A percentile compares a stretch with the other conserved stretches of the same genome.
These are phyloP conservation scores for Acer negundo DNA, from an alignment of 345 rosid species.

Conservation along the genomic window DNA sequence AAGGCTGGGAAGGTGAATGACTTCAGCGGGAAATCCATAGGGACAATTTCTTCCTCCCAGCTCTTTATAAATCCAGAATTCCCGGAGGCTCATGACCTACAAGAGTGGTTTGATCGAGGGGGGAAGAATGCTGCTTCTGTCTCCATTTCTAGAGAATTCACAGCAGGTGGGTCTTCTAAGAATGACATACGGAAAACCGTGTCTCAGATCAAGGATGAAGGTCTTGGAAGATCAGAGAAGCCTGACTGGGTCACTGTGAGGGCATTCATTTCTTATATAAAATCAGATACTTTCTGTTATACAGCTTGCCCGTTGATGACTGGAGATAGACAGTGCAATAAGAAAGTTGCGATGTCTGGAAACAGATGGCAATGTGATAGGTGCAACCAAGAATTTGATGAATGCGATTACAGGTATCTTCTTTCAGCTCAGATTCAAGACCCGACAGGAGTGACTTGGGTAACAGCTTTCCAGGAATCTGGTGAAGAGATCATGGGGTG, in stretches of 20 bases:
- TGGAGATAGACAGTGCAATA: constrained; percentile 84
- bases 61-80: constrained; percentile 82
- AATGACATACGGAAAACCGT: constrained; percentile 69
- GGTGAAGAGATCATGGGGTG: constrained; percentile 83
- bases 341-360: constrained; percentile 67
- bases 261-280: constrained; percentile 69
- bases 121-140: constrained; percentile 58
- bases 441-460: constrained; percentile 80
- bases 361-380: constrained; percentile 81
- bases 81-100: constrained; percentile 62
- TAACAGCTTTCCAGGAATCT: constrained; percentile 85
- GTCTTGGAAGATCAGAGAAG: constrained; percentile 85
- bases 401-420: constrained; percentile 86
- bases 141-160: constrained; percentile 74
- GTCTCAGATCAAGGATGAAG: constrained; percentile 84
- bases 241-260: constrained; percentile 87
- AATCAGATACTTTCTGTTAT: constrained; percentile 78
- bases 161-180: constrained; percentile 51
- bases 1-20: constrained; percentile 89
- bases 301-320: constrained; percentile 89
- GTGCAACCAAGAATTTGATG: constrained; percentile 84
- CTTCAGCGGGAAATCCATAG: constrained; percentile 83
- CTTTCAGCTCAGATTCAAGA: constrained; percentile 93
- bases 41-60: constrained; percentile 80
- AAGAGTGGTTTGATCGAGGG: constrained; percentile 77